Evolutionary conservation across 805 yeast genomes (phyloP).

Genomic region (Blastobotrys chiropterorum): DNA sequence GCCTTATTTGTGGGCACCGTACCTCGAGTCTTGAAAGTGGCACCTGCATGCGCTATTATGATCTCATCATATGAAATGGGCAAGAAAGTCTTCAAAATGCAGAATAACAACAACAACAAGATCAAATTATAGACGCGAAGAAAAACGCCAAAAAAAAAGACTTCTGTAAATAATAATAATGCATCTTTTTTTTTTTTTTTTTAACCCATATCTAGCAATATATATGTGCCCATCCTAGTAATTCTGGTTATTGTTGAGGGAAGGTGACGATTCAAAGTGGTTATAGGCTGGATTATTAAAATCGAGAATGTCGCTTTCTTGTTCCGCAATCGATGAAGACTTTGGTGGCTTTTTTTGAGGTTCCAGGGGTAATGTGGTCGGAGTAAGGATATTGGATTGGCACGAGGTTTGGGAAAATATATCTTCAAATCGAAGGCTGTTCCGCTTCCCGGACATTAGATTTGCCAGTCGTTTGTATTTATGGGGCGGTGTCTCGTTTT

Average conservation of each 20-base stretch:
- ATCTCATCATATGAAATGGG: conserved; percentile 90
- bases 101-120: conserved; percentile 12
- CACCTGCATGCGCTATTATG: conserved; percentile 98
- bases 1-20: conserved; percentile 83
- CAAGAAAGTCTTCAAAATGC: conserved; percentile 45
- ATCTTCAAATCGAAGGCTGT: not conserved
- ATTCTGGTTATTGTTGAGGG: not conserved
- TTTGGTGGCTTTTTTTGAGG: not conserved
- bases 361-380: not conserved
- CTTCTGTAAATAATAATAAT: not conserved
- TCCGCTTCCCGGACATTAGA: not conserved
- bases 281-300: not conserved
- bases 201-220: not conserved
- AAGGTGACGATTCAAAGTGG: not conserved
- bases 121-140: not conserved
- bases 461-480: not conserved
- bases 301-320: not conserved
- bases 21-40: conserved; percentile 85
- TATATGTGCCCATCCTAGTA: not conserved
- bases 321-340: not conserved
- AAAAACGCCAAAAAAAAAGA: not conserved
- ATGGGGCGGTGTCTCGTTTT: not conserved
- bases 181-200: too few species aligned
- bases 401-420: not conserved
- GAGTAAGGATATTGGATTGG: not conserved